phyloP scores from a whole-genome alignment of 2,329 filamentous ascomycete species.

The Sclerotinia nivalis region DNA sequence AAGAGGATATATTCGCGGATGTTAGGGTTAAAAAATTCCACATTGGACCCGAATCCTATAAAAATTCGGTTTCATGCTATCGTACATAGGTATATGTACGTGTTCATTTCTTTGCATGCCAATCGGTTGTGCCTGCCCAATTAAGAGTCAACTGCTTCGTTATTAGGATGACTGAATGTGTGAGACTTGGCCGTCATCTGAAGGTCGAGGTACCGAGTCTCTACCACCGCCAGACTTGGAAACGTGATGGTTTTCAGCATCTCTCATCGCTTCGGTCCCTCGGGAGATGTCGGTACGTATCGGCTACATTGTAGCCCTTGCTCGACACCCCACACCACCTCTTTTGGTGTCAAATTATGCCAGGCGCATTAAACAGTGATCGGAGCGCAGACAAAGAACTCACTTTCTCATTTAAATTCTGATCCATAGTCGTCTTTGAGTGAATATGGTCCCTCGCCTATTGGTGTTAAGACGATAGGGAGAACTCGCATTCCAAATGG shows the following conservation, averaged over 20 bases:
- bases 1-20: slow-evolving; percentile 45
- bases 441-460: not conserved
- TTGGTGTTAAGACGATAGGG: too few species aligned
- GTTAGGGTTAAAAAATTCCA: slow-evolving; percentile 47
- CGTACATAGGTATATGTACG: not conserved
- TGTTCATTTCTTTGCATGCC: slow-evolving; percentile 25
- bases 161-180: not conserved
- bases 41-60: slow-evolving; percentile 47
- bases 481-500: too few species aligned
- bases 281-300: slow-evolving; percentile 37
- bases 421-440: slow-evolving; percentile 28
- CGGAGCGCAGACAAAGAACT: not conserved
- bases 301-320: slow-evolving; percentile 31
- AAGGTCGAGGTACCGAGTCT: slow-evolving; percentile 51
- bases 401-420: slow-evolving; percentile 35
- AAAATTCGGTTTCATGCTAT: slow-evolving; percentile 8
- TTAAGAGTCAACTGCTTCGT: not conserved
- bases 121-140: slow-evolving; percentile 48
- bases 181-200: slow-evolving; percentile 42
- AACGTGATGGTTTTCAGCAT: slow-evolving; percentile 64
- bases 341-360: not conserved
- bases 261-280: slow-evolving; percentile 45
- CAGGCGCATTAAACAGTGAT: not conserved
- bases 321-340: slow-evolving; percentile 37
- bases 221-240: slow-evolving; percentile 51